phyloP scores from a whole-genome alignment of 148 eudicot species.

The Selenicereus undatus region DNA sequence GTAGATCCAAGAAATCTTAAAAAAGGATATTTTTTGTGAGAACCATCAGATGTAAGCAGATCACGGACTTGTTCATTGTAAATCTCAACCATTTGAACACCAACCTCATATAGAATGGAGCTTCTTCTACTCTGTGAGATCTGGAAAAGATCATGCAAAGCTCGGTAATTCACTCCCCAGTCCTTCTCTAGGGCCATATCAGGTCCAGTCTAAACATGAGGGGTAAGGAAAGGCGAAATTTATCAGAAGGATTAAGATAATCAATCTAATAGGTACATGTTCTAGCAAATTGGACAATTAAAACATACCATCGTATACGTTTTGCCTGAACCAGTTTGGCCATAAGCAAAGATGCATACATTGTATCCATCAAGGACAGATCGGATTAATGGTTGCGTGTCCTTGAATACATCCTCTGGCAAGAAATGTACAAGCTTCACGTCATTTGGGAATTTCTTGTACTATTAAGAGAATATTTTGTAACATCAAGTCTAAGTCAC shows the following conservation, averaged over 20 bases:
- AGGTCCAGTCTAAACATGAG: constrained; percentile 59
- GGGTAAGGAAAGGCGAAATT: not conserved
- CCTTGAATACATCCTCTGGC: constrained; percentile 83
- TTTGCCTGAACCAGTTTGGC: constrained; percentile 94
- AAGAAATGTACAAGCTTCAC: not conserved
- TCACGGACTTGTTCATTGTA: constrained; percentile 97
- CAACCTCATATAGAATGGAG: constrained; percentile 63
- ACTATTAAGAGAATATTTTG: no score
- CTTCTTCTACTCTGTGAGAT: constrained; percentile 68
- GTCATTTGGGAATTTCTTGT: no score
- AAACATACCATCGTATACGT: constrained; percentile 79
- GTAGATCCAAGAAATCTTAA: not conserved
- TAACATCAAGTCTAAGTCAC: no score
- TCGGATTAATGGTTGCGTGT: constrained; percentile 77
- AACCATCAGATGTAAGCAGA: constrained; percentile 51
- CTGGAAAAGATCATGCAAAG: constrained; percentile 74
- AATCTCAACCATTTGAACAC: constrained; percentile 92
- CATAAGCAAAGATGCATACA: constrained; percentile 92
- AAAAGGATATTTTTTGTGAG: constrained; percentile 87
- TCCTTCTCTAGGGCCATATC: constrained; percentile 53
- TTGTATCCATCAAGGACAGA: constrained; percentile 90
- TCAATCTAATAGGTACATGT: not conserved
- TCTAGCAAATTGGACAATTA: constrained; percentile 5
- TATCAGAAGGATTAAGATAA: constrained; percentile 8
- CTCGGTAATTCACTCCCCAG: constrained; percentile 92